Evolutionary conservation across 2,329 filamentous ascomycete genomes (phyloP), one percentile per base, ranked within the genome.

Genomic region (Coleophoma cylindrospora): DNA sequence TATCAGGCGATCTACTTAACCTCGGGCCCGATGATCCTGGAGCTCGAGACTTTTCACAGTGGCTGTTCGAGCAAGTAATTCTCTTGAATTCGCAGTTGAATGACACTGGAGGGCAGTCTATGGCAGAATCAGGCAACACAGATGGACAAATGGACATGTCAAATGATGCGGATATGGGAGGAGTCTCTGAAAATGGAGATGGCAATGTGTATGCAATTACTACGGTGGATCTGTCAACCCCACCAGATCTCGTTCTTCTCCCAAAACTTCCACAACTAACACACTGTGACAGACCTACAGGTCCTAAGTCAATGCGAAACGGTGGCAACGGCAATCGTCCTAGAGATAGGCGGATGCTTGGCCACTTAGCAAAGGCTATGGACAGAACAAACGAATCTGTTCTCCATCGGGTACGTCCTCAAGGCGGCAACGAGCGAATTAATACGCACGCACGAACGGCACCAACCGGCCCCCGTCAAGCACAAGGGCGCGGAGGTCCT

Each of bases 261-360:
- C 34, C 22, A 43, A 58, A 50, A 41, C 43, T 55, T 43, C 37
- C 21, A n/a, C 51, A 57, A 64, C 74, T 80, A 69, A 80, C 71
- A 51, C 38, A 40, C 36, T 22, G 41, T 33, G 32, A 52, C 62
- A 96, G 92, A 64, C 94, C 94, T 10, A 97, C 91, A 47, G 94
- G 92, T 50, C 94, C 94, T 15, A 94, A 91, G 67, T 91, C 91
- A 34, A 96, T 97, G 91, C 87, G 94, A 63, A 89, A 87, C 66
- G 81, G 81, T 47, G 65, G 66, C 48, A 27, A 22, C 52, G 64
- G 52, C 64, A 68, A 40, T 64, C 75, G 77, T 49, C 78, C 81
- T 49, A 83, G 89, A 58, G 87, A 88, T 52, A 91, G 90, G 67
- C 83, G 89, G 54, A 84, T 96, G 75, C 76, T 96, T 50, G 89